phyloP scores from a whole-genome alignment of 768 basidiomycete species.

The Floccularia luteovirens region DNA sequence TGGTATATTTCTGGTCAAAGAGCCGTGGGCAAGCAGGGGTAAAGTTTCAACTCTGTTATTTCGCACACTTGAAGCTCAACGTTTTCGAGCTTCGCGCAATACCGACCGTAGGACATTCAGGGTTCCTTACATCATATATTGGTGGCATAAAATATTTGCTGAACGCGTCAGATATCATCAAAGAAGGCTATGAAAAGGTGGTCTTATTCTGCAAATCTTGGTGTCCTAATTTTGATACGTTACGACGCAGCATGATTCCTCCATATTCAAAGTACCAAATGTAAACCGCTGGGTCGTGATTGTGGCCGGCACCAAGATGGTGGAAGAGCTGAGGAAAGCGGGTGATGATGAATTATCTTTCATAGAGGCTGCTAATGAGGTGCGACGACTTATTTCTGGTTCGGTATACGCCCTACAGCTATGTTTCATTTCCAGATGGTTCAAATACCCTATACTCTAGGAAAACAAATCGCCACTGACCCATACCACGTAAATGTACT shows the following conservation, averaged over 20 bases:
- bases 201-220: neutral
- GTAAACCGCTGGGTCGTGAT: constrained; percentile 22
- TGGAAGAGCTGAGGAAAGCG: constrained; percentile 25
- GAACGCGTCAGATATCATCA: constrained; percentile 6
- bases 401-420: neutral
- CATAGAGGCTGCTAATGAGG: constrained; percentile 3
- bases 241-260: constrained; percentile 1
- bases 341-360: constrained; percentile 18
- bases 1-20: too few relatives aligned
- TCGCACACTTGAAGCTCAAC: too few relatives aligned
- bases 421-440: constrained; percentile 12
- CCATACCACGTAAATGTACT: constrained; percentile 29
- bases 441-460: constrained; percentile 26
- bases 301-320: constrained; percentile 17
- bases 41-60: too few relatives aligned
- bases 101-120: constrained; percentile 13
- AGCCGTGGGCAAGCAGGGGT: too few relatives aligned
- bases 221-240: constrained; percentile 1
- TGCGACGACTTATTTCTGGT: neutral
- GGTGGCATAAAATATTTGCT: constrained; percentile 12
- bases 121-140: constrained; percentile 13
- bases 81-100: constrained; percentile 19
- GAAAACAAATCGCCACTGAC: constrained; percentile 18
- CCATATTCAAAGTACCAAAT: constrained; percentile 5
- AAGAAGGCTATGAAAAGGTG: constrained; percentile 16